Conservation (phyloP, 2,329 filamentous ascomycete species). For the Claviceps sp. region DNA sequence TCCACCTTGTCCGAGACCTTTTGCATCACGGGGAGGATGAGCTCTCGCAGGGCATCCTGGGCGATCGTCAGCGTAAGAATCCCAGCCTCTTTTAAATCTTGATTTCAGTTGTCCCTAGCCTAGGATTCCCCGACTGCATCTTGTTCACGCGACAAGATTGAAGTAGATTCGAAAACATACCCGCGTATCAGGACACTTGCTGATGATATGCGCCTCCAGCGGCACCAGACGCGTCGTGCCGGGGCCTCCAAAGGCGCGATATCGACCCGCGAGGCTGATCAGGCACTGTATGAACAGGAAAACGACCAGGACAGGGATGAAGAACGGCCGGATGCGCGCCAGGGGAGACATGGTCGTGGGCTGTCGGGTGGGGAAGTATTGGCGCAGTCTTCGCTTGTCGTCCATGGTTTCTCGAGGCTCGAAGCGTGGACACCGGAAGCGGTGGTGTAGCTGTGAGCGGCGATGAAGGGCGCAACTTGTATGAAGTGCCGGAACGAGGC, state of each 20-base stretch:
- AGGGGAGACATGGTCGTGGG: constrained; percentile 1
- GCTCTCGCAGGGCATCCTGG: constrained; percentile 60
- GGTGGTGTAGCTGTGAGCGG: too few relatives aligned
- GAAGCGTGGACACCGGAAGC: background rate
- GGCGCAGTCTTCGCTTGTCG: background rate
- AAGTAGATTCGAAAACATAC: constrained; percentile 19
- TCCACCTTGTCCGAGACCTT: constrained; percentile 70
- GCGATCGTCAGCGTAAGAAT: background rate
- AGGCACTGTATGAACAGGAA: constrained; percentile 1
- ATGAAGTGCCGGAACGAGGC: too few relatives aligned
- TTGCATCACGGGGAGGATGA: constrained; percentile 82
- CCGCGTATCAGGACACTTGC: constrained; percentile 85
- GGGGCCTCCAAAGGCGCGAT: background rate
- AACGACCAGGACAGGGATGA: constrained; percentile 2
- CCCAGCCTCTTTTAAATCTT: too few relatives aligned
- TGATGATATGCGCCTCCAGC: constrained; percentile 91
- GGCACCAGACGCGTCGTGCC: constrained; percentile 42
- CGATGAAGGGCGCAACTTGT: too few relatives aligned
- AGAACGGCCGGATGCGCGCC: constrained; percentile 1
- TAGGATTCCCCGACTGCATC: background rate
- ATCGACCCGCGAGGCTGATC: background rate
- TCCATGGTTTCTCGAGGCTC: background rate
- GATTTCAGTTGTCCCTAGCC: too few relatives aligned
- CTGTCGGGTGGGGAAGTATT: background rate
- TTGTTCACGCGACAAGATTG: background rate